Evolutionary conservation across 169 alveolate species (phyloP), one percentile per base, ranked within the genome.

Genomic region (Toxoplasma gondii): DNA sequence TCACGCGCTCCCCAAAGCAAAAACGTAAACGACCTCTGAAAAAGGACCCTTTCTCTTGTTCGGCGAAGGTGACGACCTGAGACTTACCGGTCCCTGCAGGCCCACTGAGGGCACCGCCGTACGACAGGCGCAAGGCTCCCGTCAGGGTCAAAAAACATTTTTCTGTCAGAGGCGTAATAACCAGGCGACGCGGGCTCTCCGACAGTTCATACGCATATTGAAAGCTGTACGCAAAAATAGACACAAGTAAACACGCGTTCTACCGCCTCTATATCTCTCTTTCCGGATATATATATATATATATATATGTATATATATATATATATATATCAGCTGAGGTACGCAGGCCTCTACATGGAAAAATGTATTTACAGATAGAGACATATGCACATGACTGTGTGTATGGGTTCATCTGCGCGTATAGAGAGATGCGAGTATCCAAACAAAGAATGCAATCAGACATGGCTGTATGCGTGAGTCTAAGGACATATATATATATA

Each of bases 81-180:
- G 93, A 90, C 96, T 67, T 93, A 39, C 97, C 97, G 24, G 99
- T 98, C 39, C 99, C 99, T 1, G 99, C 99, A 10, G 99, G 99
- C 36, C 99, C 99, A 24, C 97, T 98, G 31, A 98, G 98, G 17
- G 98, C 99, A 9, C 99, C 99, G 19, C 99, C 99, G 94, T 97
- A 97, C 70, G 97, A 97, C 43, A 98, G 94, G 93, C 98, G 98
- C 67, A 98, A 95, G 34, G 99, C 99, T 94, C 98, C 98, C 39
- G 99, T 98, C 70, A 98, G 96, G 78, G 99, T 98, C 93, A 98
- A 97, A 95, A 97, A 98, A 92, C 99, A 98, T 97, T 99, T 98
- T 96, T 98, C 99, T 49, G 99, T 98, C 92, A 98, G 95, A 17
- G 99, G 99, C 74, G 99, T 98, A 91, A 98, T 97, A 41, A 98